These are phyloP conservation scores for Arachis monticola DNA, from an alignment of 331 rosid species.

Conservation along the genomic window DNA sequence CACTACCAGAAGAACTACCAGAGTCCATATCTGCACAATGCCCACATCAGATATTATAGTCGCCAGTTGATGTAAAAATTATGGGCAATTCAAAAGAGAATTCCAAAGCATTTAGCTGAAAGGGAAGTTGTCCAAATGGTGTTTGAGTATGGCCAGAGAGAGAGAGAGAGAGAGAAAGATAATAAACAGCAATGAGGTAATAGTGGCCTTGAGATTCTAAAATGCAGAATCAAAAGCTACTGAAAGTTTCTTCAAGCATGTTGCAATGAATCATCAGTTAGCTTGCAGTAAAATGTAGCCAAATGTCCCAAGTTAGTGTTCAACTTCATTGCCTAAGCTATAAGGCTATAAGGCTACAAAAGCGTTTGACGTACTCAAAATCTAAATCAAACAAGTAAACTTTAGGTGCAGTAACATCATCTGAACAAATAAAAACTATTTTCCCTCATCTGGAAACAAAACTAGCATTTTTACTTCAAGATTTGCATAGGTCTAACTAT, in stretches of 20 bases:
- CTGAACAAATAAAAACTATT: no score
- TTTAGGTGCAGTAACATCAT: neutral
- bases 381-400: neutral
- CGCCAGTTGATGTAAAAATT: slow-evolving; percentile 25
- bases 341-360: neutral
- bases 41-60: slow-evolving; percentile 26
- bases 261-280: neutral
- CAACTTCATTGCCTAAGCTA: neutral
- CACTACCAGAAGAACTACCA: slow-evolving; percentile 65
- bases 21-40: slow-evolving; percentile 64
- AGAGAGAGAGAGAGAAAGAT: neutral
- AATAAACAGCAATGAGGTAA: neutral
- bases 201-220: neutral
- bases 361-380: neutral
- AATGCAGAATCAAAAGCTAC: neutral
- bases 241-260: neutral
- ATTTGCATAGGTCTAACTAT: slow-evolving; percentile 4
- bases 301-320: neutral
- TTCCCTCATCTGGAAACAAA: no score
- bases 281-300: neutral
- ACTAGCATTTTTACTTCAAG: neutral
- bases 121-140: neutral
- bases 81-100: neutral
- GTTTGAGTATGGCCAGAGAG: neutral
- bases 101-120: neutral